Evolutionary conservation across 106 monocot species (phyloP), one percentile per base, ranked within the genome.

Genomic region (Apostasia ramifera): DNA sequence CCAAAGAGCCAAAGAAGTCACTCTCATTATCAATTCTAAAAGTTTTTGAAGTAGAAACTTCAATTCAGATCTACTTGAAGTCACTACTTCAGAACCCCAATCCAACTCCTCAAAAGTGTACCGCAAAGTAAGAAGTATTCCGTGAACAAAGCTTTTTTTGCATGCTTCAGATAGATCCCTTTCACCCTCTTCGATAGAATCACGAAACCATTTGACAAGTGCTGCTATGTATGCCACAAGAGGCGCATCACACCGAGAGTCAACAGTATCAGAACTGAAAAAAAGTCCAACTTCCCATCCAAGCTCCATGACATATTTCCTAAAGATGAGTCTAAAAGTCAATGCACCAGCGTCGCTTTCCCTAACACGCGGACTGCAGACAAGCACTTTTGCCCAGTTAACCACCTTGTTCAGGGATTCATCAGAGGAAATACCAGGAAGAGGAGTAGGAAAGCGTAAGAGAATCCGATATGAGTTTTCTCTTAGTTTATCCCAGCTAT

Each of bases 291-390:
- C 66, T 9, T 71, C 15, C 90, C 81, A 90, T 1, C 87, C 85
- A 66, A 93, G 87, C 43, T 87, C 87, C 67, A 98, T 55, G 15
- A 98, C 87, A 78, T 98, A 98, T 65, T 93, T 98, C 70, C 79
- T 92, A 57, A 93, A 93, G 68, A 98, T 73, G 15, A 98, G 86
- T 44, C 98, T 73, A 47, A 93, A 76, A 51, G 90, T 87, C 70
- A 98, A 80, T 6, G 98, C 98, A 53, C 98, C 98, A 51, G 98
- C 93, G 85, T 98, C 98, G 80, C 98, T 90, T 81, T 98, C 98
- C 71, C 98, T 78, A 13, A 98, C 98, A 45, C 98, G 92, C 71
- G 98, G 92, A 78, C 98, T 98, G 49, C 79, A 81, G 3, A 98
- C 90, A 67, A 98, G 73, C 59, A 69, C 85, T 61, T 87, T 93